Evolutionary conservation across 108 stramenopile species (phyloP), one percentile per base, ranked within the genome.

Genomic region (Seminavis robusta): DNA sequence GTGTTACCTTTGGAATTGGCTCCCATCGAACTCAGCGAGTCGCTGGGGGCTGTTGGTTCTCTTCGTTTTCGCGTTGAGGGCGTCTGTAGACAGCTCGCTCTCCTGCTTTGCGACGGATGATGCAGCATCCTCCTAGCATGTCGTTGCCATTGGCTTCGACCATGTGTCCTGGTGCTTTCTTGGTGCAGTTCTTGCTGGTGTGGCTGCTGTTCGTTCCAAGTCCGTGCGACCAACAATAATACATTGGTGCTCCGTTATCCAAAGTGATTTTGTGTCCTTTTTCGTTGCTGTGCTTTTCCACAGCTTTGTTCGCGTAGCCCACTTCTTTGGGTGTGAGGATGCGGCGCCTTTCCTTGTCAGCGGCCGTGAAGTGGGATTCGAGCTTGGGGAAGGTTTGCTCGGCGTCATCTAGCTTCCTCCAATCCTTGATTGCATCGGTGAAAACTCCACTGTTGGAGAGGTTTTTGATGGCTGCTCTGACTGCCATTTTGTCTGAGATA

Each of bases 201-300:
- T 63, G 62, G 32, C 16, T 20, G 24, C 39, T 9, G n/a, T 63
- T 53, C 20, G 3, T 5, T 4, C 44, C 26, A 4, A 65, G 28
- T 3, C 63, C 63, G 52, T 56, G 54, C 21, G 54, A 23, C 53
- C 63, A 56, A 20, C 63, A 65, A 47, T 65, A 56, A n/a, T n/a
- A n/a, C n/a, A n/a, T n/a, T n/a, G n/a, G n/a, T n/a, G n/a, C 24
- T 16, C 19, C 28, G 20, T 16, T 15, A 10, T 40, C 6, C 25
- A 9, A 25, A 37, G 8, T 25, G 23, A 23, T 20, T n/a, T 8
- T 15, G 46, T n/a, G 17, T 9, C 17, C 7, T 23, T 9, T 26
- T 11, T 23, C 36, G 56, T 6, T 13, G n/a, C 30, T 56, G 41
- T 33, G 58, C 46, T 4, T 25, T 7, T 28, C 38, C 24, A 9